Conservation (phyloP, 306 rosid genomes). For the Casuarina cunninghamiana region DNA sequence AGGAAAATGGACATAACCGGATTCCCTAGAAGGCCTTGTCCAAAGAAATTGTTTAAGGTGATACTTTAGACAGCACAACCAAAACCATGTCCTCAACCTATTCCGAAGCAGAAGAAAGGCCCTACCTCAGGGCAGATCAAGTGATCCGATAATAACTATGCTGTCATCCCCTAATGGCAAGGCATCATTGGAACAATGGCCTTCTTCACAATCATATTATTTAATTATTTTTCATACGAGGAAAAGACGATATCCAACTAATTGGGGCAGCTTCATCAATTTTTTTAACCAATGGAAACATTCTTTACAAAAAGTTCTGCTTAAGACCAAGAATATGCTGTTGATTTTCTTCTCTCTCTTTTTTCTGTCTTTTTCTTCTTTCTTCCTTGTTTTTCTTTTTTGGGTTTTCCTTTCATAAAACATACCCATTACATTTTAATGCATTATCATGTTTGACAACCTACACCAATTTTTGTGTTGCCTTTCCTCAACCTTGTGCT, state of each 20-base stretch:
- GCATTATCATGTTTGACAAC: background rate
- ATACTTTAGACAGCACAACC: background rate
- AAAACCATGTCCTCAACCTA: background rate
- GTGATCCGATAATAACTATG: background rate
- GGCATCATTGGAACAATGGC: background rate
- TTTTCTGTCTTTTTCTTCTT: background rate
- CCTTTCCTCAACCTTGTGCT: background rate
- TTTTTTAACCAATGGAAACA: background rate
- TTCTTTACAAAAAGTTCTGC: background rate
- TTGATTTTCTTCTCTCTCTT: background rate
- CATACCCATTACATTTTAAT: background rate
- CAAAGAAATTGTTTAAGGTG: background rate
- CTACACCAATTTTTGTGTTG: background rate
- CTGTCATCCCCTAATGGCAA: background rate
- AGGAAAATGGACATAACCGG: background rate
- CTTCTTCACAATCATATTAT: background rate
- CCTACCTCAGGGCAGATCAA: background rate
- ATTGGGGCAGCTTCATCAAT: background rate
- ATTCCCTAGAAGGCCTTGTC: background rate
- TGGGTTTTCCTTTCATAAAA: background rate
- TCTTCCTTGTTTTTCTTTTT: background rate
- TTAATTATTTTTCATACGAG: background rate
- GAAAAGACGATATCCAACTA: background rate
- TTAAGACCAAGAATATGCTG: background rate
- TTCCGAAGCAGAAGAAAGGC: background rate